These are phyloP conservation scores for Catenaria anguillulae DNA, from an alignment of 371 early-diverging fungal genomes.

Conservation along the genomic window DNA sequence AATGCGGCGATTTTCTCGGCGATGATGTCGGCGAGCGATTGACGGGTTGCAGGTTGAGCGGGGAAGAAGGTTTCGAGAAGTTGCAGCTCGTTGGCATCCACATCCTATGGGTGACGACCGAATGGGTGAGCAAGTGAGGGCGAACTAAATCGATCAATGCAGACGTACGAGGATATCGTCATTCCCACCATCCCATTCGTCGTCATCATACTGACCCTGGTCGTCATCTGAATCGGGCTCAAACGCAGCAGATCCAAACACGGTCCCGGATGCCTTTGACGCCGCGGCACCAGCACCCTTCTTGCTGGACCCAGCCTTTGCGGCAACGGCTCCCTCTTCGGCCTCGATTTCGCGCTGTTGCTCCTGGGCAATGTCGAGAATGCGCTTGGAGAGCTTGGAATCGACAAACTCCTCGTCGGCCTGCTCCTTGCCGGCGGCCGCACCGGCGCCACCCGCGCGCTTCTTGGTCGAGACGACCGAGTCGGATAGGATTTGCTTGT, in stretches of 20 bases:
- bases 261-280: not conserved
- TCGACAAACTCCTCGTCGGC: slow-evolving; percentile 54
- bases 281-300: slow-evolving; percentile 4
- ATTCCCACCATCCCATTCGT: slow-evolving; percentile 7
- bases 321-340: slow-evolving; percentile 16
- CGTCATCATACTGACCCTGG: slow-evolving; percentile 10
- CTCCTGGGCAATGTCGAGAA: slow-evolving; percentile 68
- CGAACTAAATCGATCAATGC: not conserved
- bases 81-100: slow-evolving; percentile 58
- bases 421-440: slow-evolving; percentile 21
- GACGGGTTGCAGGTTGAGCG: slow-evolving; percentile 58
- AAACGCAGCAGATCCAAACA: not conserved
- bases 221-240: slow-evolving; percentile 14
- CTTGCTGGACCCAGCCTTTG: slow-evolving; percentile 18
- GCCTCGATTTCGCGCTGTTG: slow-evolving; percentile 79
- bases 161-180: slow-evolving; percentile 8
- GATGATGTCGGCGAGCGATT: slow-evolving; percentile 83
- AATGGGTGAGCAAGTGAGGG: too few relatives aligned
- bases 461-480: slow-evolving; percentile 18
- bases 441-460: slow-evolving; percentile 16
- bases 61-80: slow-evolving; percentile 78
- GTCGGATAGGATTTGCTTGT: slow-evolving; percentile 49
- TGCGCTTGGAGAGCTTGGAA: slow-evolving; percentile 71
- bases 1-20: slow-evolving; percentile 46
- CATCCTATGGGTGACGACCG: slow-evolving; percentile 30